phyloP scores from a whole-genome alignment of 768 basidiomycete species.

The Pisolithus marmoratus region DNA sequence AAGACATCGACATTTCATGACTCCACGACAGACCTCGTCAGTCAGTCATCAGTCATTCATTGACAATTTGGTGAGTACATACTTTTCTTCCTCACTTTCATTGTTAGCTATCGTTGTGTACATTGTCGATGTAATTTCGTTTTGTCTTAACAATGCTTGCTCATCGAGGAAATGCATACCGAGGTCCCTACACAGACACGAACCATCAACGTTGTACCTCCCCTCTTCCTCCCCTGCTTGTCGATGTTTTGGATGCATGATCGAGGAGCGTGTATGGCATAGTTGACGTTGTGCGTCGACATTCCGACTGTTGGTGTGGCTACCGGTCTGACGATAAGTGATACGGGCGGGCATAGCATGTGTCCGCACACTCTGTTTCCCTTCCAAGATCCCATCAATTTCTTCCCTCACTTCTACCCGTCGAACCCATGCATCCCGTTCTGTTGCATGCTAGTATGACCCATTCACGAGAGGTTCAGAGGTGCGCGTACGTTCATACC shows the following conservation, averaged over 20 bases:
- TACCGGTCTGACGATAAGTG: conserved; percentile 50
- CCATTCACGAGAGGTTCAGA: conserved; percentile 62
- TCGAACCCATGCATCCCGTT: neutral
- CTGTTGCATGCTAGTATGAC: conserved; percentile 43
- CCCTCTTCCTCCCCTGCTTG: neutral
- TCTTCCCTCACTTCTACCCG: neutral
- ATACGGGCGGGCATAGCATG: conserved; percentile 58
- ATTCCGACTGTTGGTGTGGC: conserved; percentile 70
- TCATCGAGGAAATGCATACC: no score
- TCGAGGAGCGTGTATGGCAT: neutral
- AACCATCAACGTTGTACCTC: conserved; percentile 26
- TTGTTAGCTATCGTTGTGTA: neutral
- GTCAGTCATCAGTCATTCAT: conserved; percentile 54
- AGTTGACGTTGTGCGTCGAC: conserved; percentile 30
- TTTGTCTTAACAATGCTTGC: no score
- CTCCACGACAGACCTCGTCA: conserved; percentile 63
- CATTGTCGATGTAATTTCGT: neutral
- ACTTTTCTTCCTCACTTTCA: no score
- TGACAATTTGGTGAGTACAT: conserved; percentile 44
- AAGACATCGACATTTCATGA: conserved; percentile 68
- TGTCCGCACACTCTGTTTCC: no score
- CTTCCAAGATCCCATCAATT: no score
- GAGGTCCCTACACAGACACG: conserved; percentile 7
- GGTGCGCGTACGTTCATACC: conserved; percentile 32
- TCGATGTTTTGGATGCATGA: no score